Conservation (phyloP, 1,284 basidiomycete genomes). For the Marasmius fiardii region DNA sequence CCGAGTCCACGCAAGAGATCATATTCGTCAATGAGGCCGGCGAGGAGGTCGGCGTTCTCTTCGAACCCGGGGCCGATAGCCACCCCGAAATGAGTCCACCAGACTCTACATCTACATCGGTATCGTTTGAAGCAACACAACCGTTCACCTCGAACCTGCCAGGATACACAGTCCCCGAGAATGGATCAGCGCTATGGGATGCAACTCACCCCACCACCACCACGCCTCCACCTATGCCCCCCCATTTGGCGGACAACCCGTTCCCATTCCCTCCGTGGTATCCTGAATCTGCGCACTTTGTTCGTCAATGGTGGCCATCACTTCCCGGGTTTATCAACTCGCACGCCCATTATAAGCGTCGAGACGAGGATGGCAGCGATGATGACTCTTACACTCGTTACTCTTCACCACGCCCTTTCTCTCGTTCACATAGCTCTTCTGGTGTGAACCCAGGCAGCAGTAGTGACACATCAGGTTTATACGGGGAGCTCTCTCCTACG, state of each 20-base stretch:
- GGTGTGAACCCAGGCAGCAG: not conserved
- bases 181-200: not conserved
- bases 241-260: conserved; percentile 29
- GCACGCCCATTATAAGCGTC: conserved; percentile 10
- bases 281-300: conserved; percentile 70
- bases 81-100: not conserved
- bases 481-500: not conserved
- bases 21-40: not conserved
- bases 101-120: not conserved
- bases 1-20: not conserved
- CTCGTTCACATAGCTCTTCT: not conserved
- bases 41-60: not conserved
- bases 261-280: conserved; percentile 61
- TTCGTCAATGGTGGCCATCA: conserved; percentile 76
- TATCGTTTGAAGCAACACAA: not conserved
- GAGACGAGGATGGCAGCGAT: not conserved
- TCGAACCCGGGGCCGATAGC: not conserved
- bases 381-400: not conserved
- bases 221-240: not conserved
- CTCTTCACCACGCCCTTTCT: not conserved
- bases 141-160: not conserved
- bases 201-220: not conserved
- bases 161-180: not conserved
- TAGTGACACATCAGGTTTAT: conserved; percentile 6
- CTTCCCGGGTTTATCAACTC: conserved; percentile 32